phyloP scores from a whole-genome alignment of 1,139 yeast genomes.

The Pichia inconspicua region DNA sequence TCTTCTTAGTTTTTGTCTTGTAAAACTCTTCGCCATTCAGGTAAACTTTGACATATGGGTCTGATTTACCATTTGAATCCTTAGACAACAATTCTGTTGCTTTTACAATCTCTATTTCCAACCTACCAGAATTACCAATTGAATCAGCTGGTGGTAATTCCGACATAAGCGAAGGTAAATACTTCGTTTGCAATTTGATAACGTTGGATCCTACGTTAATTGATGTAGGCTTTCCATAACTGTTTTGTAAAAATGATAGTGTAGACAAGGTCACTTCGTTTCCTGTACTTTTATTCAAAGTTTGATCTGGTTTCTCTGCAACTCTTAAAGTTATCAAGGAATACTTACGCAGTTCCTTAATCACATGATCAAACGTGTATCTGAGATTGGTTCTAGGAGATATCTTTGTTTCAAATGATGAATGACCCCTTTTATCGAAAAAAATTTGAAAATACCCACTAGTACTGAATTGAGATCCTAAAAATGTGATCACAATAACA shows the following conservation, averaged over 20 bases:
- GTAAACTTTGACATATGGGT: constrained; percentile 71
- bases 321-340: constrained; percentile 60
- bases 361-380: constrained; percentile 61
- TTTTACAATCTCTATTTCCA: constrained; percentile 53
- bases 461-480: constrained; percentile 48
- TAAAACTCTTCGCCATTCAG: constrained; percentile 57
- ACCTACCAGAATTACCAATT: constrained; percentile 65
- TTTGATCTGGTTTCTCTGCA: constrained; percentile 43
- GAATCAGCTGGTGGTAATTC: constrained; percentile 69
- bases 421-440: constrained; percentile 66
- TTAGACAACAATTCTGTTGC: constrained; percentile 75
- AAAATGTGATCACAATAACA: constrained; percentile 59
- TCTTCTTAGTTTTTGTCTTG: constrained; percentile 76
- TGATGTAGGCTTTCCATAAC: constrained; percentile 53
- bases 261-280: constrained; percentile 67
- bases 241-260: constrained; percentile 53
- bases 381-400: constrained; percentile 37
- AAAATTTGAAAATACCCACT: constrained; percentile 62
- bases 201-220: constrained; percentile 44
- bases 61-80: constrained; percentile 87
- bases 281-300: constrained; percentile 49
- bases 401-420: constrained; percentile 49
- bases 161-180: constrained; percentile 65
- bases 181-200: constrained; percentile 57
- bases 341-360: constrained; percentile 64